phyloP scores from a whole-genome alignment of 805 yeast species.

The Kazachstania taianensis region DNA sequence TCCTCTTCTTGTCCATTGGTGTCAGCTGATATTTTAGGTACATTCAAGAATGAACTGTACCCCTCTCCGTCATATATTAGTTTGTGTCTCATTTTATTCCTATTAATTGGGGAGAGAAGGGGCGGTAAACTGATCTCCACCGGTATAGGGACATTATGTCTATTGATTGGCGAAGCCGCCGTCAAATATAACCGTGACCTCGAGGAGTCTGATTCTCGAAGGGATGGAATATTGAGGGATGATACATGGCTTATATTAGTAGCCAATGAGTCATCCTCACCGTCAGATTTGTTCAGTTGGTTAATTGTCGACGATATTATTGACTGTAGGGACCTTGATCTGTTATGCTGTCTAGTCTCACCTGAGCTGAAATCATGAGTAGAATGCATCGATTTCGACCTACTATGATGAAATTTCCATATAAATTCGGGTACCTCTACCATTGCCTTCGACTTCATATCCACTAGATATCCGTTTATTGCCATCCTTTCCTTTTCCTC shows the following conservation, averaged over 20 bases:
- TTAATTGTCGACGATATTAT: constrained; percentile 22
- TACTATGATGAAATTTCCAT: constrained; percentile 20
- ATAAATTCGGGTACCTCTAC: constrained; percentile 25
- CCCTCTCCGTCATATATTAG: constrained; percentile 31
- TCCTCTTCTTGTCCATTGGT: constrained; percentile 1
- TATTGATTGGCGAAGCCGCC: constrained; percentile 30
- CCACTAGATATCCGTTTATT: constrained; percentile 16
- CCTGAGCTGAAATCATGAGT: background rate
- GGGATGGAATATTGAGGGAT: background rate
- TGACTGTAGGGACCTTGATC: constrained; percentile 20
- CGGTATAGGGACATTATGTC: constrained; percentile 30
- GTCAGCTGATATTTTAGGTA: background rate
- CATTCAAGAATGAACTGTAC: constrained; percentile 26
- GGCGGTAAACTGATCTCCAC: constrained; percentile 32
- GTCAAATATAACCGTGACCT: constrained; percentile 22
- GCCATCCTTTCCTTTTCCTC: background rate
- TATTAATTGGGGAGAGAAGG: constrained; percentile 28
- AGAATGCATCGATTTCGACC: background rate
- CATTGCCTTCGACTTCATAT: constrained; percentile 22
- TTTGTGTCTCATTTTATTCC: constrained; percentile 19
- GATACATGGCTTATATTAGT: constrained; percentile 7
- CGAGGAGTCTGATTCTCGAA: background rate
- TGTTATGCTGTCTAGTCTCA: constrained; percentile 4
- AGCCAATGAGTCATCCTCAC: background rate
- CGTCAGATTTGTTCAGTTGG: background rate